phyloP scores from a whole-genome alignment of 73 alveolate genomes.

The Paramecium bursaria region DNA sequence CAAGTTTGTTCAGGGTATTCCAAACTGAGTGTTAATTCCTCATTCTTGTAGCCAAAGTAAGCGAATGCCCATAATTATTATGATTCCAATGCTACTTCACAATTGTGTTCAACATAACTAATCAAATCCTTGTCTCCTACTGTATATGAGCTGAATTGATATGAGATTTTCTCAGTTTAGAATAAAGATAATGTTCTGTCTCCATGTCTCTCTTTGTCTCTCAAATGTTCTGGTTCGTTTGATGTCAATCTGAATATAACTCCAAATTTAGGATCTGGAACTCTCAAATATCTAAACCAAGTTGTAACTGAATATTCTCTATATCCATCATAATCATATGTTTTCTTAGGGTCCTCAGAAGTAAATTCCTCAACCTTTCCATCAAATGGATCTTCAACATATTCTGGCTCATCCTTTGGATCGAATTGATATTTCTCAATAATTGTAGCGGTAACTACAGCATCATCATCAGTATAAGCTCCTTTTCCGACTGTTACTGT shows the following conservation, averaged over 20 bases:
- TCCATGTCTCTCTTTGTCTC: conserved; percentile 4
- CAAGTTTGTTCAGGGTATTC: conserved; percentile 15
- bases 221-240: conserved; percentile 26
- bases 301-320: conserved; percentile 58
- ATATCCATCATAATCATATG: conserved; percentile 47
- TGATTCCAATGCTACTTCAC: conserved; percentile 6
- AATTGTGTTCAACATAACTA: not conserved
- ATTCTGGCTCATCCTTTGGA: not conserved
- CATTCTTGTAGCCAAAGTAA: conserved; percentile 51
- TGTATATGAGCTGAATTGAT: conserved; percentile 23
- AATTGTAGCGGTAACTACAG: not conserved
- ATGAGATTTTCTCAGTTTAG: conserved; percentile 2
- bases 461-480: conserved; percentile 11
- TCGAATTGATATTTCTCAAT: not conserved
- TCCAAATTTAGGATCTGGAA: not conserved
- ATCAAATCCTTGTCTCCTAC: conserved; percentile 20
- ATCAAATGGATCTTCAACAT: not conserved
- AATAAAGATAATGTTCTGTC: not conserved
- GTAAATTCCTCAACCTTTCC: conserved; percentile 4
- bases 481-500: conserved; percentile 26
- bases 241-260: conserved; percentile 50
- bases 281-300: conserved; percentile 59
- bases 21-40: not conserved
- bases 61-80: conserved; percentile 57
- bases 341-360: not conserved